Evolutionary conservation across 2,329 filamentous ascomycete species (phyloP), one percentile per base, ranked within the genome.

Genomic region (Pseudogymnoascus sp.): DNA sequence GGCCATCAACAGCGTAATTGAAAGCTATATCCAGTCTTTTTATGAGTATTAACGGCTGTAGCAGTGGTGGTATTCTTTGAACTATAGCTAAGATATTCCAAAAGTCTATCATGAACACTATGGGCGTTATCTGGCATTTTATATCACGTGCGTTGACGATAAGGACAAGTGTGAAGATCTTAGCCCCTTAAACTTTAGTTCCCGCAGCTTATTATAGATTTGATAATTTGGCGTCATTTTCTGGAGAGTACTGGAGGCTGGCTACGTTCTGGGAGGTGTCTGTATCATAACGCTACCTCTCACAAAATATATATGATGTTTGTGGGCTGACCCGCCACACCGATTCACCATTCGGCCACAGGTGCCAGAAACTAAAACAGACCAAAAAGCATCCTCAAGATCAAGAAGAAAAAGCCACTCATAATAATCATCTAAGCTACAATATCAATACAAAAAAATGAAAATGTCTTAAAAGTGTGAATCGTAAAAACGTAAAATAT

Each of bases 381-480:
- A 33, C 45, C n/a, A 30, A 48, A 30, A 12, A 30, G 7, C 26
- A 33, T 30, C 13, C n/a, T 18, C 45, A 30, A 52, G 45, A 48
- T 52, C 45, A 52, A 33, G 26, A 52, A 12, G 10, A 12, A 52
- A 48, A 48, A 52, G 30, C 45, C 45, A 52, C 45, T 52, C n/a
- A 6, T 52, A 33, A 52, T 52, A 52, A 30, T 52, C 45, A 52
- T 52, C 45, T 52, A 52, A 30, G 45, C 45, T 52, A 33, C 45
- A 52, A 30, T 52, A 52, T 52, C 12, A 26, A 33, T 52, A 52
- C 45, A 52, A 10, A 52, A 52, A 52, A 52, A 52, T 30, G 45
- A 30, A 52, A 52, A 52, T 52, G 45, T 52, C 45, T 52, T 52
- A 18, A 30, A 38, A 52, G 45, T 52, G 45, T 52, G 45, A 52